These are phyloP conservation scores for Lactarius vividus DNA, from an alignment of 768 basidiomycete species.

Conservation along the genomic window DNA sequence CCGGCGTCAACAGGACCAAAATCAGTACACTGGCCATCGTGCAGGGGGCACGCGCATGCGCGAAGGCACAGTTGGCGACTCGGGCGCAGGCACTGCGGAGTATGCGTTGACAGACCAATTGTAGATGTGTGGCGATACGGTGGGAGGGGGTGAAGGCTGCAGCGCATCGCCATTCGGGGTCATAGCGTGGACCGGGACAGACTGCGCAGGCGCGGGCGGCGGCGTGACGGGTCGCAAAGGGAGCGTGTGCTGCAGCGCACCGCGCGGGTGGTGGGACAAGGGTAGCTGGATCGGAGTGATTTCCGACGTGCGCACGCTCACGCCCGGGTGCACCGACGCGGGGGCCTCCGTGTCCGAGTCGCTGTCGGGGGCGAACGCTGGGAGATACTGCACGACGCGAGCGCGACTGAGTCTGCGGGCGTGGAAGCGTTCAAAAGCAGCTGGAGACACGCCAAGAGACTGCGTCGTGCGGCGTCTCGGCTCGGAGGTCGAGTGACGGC, in stretches of 20 bases:
- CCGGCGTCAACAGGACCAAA: not conserved
- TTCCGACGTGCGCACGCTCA: slow-evolving; percentile 25
- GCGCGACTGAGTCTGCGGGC: slow-evolving; percentile 14
- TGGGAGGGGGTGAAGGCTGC: slow-evolving; percentile 27
- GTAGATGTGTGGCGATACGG: slow-evolving; percentile 26
- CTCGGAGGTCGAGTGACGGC: slow-evolving; percentile 23
- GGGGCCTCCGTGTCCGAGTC: slow-evolving; percentile 11
- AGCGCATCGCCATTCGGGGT: slow-evolving; percentile 10
- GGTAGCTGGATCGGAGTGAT: slow-evolving; percentile 28
- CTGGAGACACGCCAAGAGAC: slow-evolving; percentile 3
- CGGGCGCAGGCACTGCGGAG: slow-evolving; percentile 5
- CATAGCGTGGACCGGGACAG: not conserved
- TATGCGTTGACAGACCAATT: slow-evolving; percentile 14
- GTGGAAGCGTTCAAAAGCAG: slow-evolving; percentile 19
- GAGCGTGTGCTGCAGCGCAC: slow-evolving; percentile 7
- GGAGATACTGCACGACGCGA: slow-evolving; percentile 9
- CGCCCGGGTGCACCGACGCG: slow-evolving; percentile 7
- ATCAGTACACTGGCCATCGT: slow-evolving; percentile 23
- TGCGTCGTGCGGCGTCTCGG: slow-evolving; percentile 10
- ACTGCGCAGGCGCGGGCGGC: not conserved
- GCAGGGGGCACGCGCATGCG: slow-evolving; percentile 15
- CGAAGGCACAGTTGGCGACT: slow-evolving; percentile 18
- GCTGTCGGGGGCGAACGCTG: slow-evolving; percentile 5
- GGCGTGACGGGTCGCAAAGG: slow-evolving; percentile 14
- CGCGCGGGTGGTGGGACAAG: slow-evolving; percentile 17